Base-by-base conservation (phyloP, 129 eudicot species). In the Centella asiatica region DNA sequence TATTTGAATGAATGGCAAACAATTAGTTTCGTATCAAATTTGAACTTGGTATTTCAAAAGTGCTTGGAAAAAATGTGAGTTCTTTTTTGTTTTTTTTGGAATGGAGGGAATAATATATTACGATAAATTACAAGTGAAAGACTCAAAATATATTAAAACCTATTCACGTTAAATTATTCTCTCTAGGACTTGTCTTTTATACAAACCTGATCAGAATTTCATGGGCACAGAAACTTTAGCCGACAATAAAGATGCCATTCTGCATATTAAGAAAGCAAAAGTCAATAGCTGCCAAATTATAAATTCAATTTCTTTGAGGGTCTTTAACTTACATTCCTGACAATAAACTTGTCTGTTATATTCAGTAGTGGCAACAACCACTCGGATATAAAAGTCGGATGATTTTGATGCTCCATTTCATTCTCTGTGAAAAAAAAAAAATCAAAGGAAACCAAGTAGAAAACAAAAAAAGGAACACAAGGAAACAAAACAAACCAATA, bases 311-410 rank as follows among this genome's bases (percentile, higher is more conserved):
- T 20, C 8, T 24, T 0, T 33, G n/a, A 33, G 34, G 14, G 18
- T 22, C 13, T 24, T 34, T 4, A 57, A 57, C 63, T 33, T 66
- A 63, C 78, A 31, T 92, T 90, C 34, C 79, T 76, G 18, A 87
- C 78, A 63, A 51, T 44, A 74, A 87, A 92, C 51, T 80, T 72
- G 72, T 84, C 98, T 4, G 74, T 60, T 46, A 70, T 15, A 55
- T 71, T 81, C 45, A 84, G 52, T 26, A 82, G 72, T 6, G 98
- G 98, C 73, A 81, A 69, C 67, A 87, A 68, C 98, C 98, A 92
- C 71, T 87, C 84, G 15, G 84, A 76, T 59, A 69, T 60, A 69
- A 71, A 84, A 19, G 45, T 69, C 25, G 77, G 80, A 27, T 53
- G 74, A 19, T 60, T 76, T 52, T 65, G 79, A 66, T 68, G 33